A percentile compares a stretch with the other conserved stretches of the same genome.
phyloP scores from a whole-genome alignment of 2,329 filamentous ascomycete genomes.

The Arthrobotrys iridis region DNA sequence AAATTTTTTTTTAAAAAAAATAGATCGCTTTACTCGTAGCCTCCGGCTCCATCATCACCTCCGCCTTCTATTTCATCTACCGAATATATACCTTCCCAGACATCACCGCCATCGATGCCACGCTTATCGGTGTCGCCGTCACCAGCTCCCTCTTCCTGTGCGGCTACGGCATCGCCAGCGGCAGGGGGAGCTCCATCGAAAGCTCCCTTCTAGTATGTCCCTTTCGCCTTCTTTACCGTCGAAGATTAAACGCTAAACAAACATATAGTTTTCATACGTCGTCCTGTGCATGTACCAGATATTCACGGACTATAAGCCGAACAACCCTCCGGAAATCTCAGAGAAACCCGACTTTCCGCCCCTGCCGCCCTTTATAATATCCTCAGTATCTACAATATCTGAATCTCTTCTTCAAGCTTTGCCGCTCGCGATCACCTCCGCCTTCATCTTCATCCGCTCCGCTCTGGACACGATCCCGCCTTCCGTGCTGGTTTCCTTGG shows the following conservation, averaged over 20 bases:
- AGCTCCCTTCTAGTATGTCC: conserved; percentile 76
- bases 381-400: conserved; percentile 90
- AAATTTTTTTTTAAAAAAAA: neutral
- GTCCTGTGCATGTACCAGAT: conserved; percentile 99
- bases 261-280: conserved; percentile 81
- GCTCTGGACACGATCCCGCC: conserved; percentile 96
- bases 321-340: conserved; percentile 67
- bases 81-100: conserved; percentile 92
- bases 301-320: conserved; percentile 96
- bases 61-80: conserved; percentile 95
- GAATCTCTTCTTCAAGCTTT: conserved; percentile 70
- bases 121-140: conserved; percentile 89
- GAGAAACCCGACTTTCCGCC: conserved; percentile 89
- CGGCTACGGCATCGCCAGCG: conserved; percentile 91
- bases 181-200: conserved; percentile 92
- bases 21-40: conserved; percentile 88
- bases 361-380: conserved; percentile 98
- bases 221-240: too few species aligned
- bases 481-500: conserved; percentile 92
- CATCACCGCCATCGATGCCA: conserved; percentile 89
- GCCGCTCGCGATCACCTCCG: conserved; percentile 69
- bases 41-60: conserved; percentile 90
- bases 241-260: conserved; percentile 32
- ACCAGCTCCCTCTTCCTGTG: conserved; percentile 92
- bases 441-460: conserved; percentile 87